A percentile compares a stretch with the other conserved stretches of the same genome.
Conservation (phyloP, 164 flowering plant species). For the Liquidambar formosana region DNA sequence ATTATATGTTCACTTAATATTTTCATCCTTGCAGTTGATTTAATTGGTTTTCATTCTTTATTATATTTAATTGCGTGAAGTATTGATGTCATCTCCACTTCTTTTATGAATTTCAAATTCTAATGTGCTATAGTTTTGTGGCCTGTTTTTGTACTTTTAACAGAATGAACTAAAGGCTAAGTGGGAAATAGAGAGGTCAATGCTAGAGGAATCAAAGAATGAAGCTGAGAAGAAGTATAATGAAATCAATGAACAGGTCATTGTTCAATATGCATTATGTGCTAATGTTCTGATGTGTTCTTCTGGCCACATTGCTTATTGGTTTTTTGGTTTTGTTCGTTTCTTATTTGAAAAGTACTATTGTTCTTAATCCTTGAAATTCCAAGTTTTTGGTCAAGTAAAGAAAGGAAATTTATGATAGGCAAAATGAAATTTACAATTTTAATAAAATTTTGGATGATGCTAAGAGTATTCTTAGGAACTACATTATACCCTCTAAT, state of each 20-base stretch:
- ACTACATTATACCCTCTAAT: too few species aligned
- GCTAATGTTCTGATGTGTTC: neutral
- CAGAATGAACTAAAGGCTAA: slow-evolving; percentile 64
- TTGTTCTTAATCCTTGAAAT: neutral
- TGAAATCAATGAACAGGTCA: slow-evolving; percentile 88
- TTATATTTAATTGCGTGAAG: too few species aligned
- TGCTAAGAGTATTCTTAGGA: too few species aligned
- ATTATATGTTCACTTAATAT: neutral
- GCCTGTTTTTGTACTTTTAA: slow-evolving; percentile 9
- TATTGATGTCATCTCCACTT: too few species aligned
- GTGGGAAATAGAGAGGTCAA: slow-evolving; percentile 60
- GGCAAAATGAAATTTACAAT: too few species aligned
- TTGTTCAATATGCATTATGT: neutral
- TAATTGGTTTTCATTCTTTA: neutral
- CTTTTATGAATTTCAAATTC: neutral
- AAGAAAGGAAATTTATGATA: too few species aligned
- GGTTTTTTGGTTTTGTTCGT: neutral
- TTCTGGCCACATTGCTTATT: neutral
- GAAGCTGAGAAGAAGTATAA: slow-evolving; percentile 70
- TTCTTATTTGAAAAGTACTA: neutral
- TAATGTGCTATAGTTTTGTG: neutral
- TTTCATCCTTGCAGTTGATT: neutral
- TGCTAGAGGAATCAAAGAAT: slow-evolving; percentile 49
- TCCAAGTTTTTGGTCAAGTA: too few species aligned
- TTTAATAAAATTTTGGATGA: too few species aligned